Conservation (phyloP, 139 green algal species). For the Chlorella sp. region DNA sequence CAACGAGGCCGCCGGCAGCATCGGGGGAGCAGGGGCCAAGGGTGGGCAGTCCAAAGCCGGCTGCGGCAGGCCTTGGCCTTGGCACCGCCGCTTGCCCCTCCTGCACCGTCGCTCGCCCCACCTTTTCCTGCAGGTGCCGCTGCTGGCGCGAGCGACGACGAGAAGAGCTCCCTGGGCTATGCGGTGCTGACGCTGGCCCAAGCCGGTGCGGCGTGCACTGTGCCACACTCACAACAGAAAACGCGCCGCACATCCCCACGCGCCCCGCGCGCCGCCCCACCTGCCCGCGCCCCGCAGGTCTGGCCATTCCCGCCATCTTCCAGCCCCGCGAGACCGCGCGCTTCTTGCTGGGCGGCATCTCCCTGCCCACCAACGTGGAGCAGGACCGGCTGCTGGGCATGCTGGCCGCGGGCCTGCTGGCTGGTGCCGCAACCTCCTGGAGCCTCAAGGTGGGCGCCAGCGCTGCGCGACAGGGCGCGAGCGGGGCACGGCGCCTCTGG, state of each 20-base stretch:
- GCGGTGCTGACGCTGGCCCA: conserved; percentile 14
- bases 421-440: conserved; percentile 22
- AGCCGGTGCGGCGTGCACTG: neutral
- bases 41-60: neutral
- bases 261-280: neutral
- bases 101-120: neutral
- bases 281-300: neutral
- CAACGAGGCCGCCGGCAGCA: no score
- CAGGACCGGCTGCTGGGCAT: conserved; percentile 39
- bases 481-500: no score
- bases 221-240: neutral
- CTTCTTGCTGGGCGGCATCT: conserved; percentile 32
- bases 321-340: conserved; percentile 15
- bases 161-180: conserved; percentile 3
- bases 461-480: no score
- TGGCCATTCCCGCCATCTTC: conserved; percentile 29
- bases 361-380: conserved; percentile 32
- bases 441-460: conserved; percentile 22
- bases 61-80: neutral
- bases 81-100: no score
- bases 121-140: neutral
- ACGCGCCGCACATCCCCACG: no score
- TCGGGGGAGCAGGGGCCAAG: no score
- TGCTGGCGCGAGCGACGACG: conserved; percentile 1
- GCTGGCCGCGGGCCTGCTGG: conserved; percentile 31